phyloP scores from a whole-genome alignment of 2,329 filamentous ascomycete genomes.

The Calcarisporium arbuscula region DNA sequence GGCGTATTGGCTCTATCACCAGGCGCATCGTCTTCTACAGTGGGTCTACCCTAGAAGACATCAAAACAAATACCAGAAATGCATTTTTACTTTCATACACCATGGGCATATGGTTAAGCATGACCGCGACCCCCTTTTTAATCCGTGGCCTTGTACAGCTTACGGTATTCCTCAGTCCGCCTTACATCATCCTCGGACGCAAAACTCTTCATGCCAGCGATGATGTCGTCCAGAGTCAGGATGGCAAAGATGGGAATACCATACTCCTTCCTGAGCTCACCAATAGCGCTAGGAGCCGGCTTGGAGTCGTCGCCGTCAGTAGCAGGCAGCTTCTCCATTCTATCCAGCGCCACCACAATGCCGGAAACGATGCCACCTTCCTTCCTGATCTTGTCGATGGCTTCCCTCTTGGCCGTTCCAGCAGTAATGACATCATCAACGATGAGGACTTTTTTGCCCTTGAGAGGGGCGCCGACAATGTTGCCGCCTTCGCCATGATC shows the following conservation, averaged over 20 bases:
- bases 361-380: constrained; percentile 82
- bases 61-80: too few relatives aligned
- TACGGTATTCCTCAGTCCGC: constrained; percentile 68
- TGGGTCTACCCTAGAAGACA: too few relatives aligned
- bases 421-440: constrained; percentile 97
- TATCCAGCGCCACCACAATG: constrained; percentile 82
- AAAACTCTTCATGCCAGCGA: constrained; percentile 58
- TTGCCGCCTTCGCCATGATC: constrained; percentile 91
- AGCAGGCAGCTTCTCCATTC: constrained; percentile 72
- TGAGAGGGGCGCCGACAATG: constrained; percentile 81
- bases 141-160: constrained; percentile 56
- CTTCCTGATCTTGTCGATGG: constrained; percentile 79
- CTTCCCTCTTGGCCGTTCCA: constrained; percentile 88
- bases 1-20: too few relatives aligned
- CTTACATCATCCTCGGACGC: constrained; percentile 57
- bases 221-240: constrained; percentile 77
- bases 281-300: constrained; percentile 73
- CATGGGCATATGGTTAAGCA: background rate
- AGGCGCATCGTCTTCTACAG: too few relatives aligned
- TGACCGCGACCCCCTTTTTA: too few relatives aligned
- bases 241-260: constrained; percentile 79
- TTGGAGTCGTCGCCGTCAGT: constrained; percentile 60
- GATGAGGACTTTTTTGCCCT: constrained; percentile 80
- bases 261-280: constrained; percentile 76
- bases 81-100: too few relatives aligned